Conservation (phyloP, 768 basidiomycete genomes). For the Serendipita sp. region DNA sequence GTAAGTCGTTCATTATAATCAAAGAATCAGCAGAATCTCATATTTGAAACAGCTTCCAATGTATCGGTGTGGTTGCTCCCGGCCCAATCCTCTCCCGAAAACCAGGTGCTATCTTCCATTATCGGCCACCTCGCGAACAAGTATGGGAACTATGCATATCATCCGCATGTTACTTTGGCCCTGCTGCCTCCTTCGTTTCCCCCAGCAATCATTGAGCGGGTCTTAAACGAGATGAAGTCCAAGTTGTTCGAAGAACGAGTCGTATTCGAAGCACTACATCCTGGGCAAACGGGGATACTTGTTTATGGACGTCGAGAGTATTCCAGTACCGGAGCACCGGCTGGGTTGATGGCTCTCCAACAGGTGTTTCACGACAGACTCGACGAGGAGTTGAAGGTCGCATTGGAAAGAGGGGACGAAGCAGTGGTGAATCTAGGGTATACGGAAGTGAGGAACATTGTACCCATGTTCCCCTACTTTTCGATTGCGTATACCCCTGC, state of each 20-base stretch:
- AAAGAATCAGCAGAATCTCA: too few species aligned
- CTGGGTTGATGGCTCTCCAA: neutral
- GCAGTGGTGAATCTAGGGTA: neutral
- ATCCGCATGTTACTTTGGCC: neutral
- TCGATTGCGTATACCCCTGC: neutral
- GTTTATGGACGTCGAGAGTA: neutral
- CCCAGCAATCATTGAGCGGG: neutral
- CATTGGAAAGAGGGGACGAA: neutral
- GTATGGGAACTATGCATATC: neutral
- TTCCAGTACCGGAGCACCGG: neutral
- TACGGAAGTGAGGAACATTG: neutral
- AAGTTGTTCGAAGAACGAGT: neutral
- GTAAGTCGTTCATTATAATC: too few species aligned
- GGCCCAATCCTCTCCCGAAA: neutral
- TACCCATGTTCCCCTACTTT: neutral
- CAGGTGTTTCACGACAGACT: neutral
- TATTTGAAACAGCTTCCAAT: neutral
- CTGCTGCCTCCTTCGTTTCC: neutral
- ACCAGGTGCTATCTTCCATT: neutral
- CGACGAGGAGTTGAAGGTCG: neutral
- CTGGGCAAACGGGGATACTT: neutral
- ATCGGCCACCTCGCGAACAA: neutral
- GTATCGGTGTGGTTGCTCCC: neutral
- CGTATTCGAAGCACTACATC: neutral
- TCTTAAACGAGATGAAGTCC: neutral